Evolutionary conservation across 2,329 filamentous ascomycete genomes (phyloP).

Genomic region (Stromatinia cepivora): DNA sequence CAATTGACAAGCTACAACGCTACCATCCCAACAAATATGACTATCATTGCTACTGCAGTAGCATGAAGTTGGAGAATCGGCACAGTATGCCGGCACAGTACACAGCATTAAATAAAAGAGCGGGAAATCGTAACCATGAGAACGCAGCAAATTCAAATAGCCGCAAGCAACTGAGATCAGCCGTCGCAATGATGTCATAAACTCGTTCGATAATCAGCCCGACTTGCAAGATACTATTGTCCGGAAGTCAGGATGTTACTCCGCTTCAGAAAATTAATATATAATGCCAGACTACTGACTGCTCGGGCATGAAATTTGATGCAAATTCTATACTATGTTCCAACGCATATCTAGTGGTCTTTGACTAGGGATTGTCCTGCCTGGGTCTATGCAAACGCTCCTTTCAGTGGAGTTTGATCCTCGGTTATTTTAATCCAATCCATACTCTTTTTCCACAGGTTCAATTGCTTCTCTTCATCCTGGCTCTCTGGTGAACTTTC

Average conservation of each 20-base stretch:
- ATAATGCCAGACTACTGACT: neutral
- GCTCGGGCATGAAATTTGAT: neutral
- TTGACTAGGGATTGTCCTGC: too few species aligned
- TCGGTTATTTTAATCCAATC: neutral
- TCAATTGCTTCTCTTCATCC: slow-evolving; percentile 8
- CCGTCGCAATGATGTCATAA: too few species aligned
- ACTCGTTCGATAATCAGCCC: too few species aligned
- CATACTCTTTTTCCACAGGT: slow-evolving; percentile 11
- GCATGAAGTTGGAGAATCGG: too few species aligned
- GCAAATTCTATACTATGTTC: neutral
- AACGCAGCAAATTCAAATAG: too few species aligned
- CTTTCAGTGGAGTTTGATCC: neutral
- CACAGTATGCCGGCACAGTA: too few species aligned
- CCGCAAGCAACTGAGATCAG: too few species aligned
- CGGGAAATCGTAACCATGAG: too few species aligned
- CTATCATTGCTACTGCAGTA: too few species aligned
- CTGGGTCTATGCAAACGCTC: neutral
- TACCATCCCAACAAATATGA: too few species aligned
- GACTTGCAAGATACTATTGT: neutral
- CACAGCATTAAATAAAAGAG: too few species aligned
- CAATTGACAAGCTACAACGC: too few species aligned
- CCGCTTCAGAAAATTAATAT: neutral
- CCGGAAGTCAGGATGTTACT: neutral
- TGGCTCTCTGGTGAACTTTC: slow-evolving; percentile 2
- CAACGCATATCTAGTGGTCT: neutral